Conservation (phyloP, 2,329 filamentous ascomycete genomes). For the Tolypocladium ovalisporum region DNA sequence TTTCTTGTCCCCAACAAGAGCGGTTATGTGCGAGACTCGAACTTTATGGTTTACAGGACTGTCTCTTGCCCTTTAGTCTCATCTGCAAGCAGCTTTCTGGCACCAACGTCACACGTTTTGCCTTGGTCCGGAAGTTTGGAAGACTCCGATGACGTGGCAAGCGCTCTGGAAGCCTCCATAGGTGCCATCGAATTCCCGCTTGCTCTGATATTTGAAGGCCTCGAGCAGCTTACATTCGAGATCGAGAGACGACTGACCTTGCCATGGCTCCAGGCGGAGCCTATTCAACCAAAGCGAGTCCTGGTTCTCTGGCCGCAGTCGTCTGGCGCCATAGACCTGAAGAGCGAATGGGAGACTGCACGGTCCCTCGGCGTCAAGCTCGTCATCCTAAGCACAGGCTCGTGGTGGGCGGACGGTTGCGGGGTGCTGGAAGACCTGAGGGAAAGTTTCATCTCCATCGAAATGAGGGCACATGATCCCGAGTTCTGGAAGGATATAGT, state of each 20-base stretch:
- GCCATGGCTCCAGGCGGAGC: neutral
- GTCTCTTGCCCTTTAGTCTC: neutral
- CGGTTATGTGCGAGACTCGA: neutral
- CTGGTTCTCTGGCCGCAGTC: neutral
- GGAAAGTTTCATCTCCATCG: neutral
- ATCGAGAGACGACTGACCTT: neutral
- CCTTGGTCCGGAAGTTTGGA: neutral
- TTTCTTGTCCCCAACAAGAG: neutral
- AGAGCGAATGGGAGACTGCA: neutral
- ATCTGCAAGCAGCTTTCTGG: neutral
- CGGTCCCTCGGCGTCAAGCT: neutral
- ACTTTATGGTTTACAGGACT: neutral
- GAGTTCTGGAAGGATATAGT: neutral
- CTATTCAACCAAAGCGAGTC: neutral
- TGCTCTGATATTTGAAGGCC: neutral
- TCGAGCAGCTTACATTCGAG: neutral
- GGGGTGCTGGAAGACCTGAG: neutral
- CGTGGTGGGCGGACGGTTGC: neutral
- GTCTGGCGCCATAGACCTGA: neutral
- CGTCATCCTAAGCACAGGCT: neutral
- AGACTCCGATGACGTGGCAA: neutral
- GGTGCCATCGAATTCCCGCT: neutral
- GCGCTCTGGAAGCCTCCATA: neutral
- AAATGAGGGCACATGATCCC: neutral
- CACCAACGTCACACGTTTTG: neutral